phyloP scores from a whole-genome alignment of 2,329 filamentous ascomycete genomes.

The Cercospora canescens region DNA sequence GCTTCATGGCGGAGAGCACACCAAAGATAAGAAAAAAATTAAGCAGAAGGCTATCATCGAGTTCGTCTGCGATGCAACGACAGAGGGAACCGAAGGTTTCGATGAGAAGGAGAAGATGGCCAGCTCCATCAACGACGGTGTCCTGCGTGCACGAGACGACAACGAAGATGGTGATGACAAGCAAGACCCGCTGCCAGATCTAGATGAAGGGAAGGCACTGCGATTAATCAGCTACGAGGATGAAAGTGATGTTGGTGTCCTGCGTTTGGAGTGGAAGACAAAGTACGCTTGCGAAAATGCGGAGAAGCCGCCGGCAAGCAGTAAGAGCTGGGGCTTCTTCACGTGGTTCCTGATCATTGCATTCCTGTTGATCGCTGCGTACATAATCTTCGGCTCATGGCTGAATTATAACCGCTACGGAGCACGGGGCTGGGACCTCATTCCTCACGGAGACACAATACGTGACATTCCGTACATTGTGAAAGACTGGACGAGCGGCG shows the following conservation, averaged over 20 bases:
- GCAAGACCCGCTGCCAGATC: conserved; percentile 32
- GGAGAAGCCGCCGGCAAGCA: conserved; percentile 45
- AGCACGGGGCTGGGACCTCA: conserved; percentile 88
- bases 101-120: conserved; percentile 61
- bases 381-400: conserved; percentile 98
- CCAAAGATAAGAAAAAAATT: conserved; percentile 66
- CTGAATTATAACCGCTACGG: conserved; percentile 98
- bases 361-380: conserved; percentile 82
- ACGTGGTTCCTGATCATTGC: conserved; percentile 92
- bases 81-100: conserved; percentile 70
- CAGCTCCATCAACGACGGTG: conserved; percentile 50
- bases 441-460: conserved; percentile 90
- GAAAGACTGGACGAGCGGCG: conserved; percentile 80
- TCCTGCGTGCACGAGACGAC: conserved; percentile 45
- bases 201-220: conserved; percentile 64
- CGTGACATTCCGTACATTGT: conserved; percentile 89
- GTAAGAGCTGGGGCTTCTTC: conserved; percentile 84
- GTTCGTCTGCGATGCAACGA: conserved; percentile 75
- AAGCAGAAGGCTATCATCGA: conserved; percentile 78
- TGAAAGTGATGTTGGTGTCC: conserved; percentile 59
- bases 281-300: conserved; percentile 77
- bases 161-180: conserved; percentile 37
- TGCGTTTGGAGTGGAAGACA: conserved; percentile 82
- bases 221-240: conserved; percentile 72
- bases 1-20: conserved; percentile 60